Base-by-base conservation (phyloP, 352 stramenopile species). In the Globisporangium heterothallicum region DNA sequence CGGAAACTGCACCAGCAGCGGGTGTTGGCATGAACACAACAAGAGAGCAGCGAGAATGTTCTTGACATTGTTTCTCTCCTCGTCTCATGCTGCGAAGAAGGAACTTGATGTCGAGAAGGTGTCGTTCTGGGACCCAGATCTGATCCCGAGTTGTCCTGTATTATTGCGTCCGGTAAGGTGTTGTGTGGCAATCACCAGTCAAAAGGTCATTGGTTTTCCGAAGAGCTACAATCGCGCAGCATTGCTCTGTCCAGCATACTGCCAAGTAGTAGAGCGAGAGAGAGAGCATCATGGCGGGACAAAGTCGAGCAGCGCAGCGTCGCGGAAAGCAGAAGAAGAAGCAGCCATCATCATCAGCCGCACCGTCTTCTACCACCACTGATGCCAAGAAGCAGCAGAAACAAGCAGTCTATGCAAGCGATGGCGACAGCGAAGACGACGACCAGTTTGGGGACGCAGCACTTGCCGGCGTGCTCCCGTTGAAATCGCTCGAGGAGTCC, bases 401-500 rank as follows among this genome's bases (percentile, higher is more conserved):
- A n/a, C 16, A 32, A 6, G 47, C 18, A 26, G 56, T 38, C 59
- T 72, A 56, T 22, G 49, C 56, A 12, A 74, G 55, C 34, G 66
- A 75, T 49, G 71, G 69, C 56, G 67, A 74, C 66, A 71, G 56
- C 36, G 78, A 85, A 58, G 64, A 68, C 49, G 64, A 58, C 40
- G 42, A 49, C 26, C 44, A 47, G 24, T 49, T 55, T 32, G 58
- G 52, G 22, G 63, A 71, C 48, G 47, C 44, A 13, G 74, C 70
- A 36, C 55, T 45, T 29, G 58, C 44, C 3, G 59, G 44, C 3
- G 55, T 63, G 10, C 74, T 91, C 41, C 80, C 80, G 49, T 49
- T 91, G 29, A 57, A 74, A 62, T 92, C 81, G 25, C 67, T 92
- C 34, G 81, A 92, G 50, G 56, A 77, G 29, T 73, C 62, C 51